Base-by-base conservation (phyloP, 106 monocot genomes). In the Dendrobium nobile region DNA sequence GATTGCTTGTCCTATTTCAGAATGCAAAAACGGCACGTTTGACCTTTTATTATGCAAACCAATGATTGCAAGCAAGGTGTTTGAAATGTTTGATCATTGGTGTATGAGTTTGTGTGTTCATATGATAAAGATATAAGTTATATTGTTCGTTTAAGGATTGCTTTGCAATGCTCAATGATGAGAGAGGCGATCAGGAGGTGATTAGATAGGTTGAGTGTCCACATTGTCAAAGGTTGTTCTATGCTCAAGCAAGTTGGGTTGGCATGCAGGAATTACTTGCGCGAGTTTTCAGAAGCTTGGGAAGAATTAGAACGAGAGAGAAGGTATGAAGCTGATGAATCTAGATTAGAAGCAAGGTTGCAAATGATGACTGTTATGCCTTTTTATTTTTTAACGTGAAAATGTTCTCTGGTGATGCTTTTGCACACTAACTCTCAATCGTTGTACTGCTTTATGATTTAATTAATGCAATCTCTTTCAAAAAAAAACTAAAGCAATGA, bases 71-170 rank as follows among this genome's bases (percentile, higher is more conserved):
- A 4, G 2, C 5, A 65, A 84, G n/a, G 78, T 28, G 28, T 28
- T 28, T 28, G 28, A 28, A 28, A 28, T 85, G 4, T 88, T 85
- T 47, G 75, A 82, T 0, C 68, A 77, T n/a, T 94, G 94, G 94
- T 81, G 88, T 48, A 9, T 48, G 48, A 2, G 40, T 20, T 74
- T 94, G 11, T 94, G 93, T 81, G 93, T 87, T 82, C 27, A 70
- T 20, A 40, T 77, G 82, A 73, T 89, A 19, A 24, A 8, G 68
- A 77, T n/a, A 44, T 54, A 89, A 81, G 72, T 75, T 91, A 9
- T 89, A 91, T 84, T 93, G 93, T 82, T 87, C 93, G 0, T 89
- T 78, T 56, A 68, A 51, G 47, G 86, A 89, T 54, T 93, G 93
- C 83, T 87, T 84, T 2, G 85, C 78, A 27, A 17, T 91, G 67